Base-by-base conservation (phyloP, 805 yeast genomes). In the Helenozyma rhizophorensis region DNA sequence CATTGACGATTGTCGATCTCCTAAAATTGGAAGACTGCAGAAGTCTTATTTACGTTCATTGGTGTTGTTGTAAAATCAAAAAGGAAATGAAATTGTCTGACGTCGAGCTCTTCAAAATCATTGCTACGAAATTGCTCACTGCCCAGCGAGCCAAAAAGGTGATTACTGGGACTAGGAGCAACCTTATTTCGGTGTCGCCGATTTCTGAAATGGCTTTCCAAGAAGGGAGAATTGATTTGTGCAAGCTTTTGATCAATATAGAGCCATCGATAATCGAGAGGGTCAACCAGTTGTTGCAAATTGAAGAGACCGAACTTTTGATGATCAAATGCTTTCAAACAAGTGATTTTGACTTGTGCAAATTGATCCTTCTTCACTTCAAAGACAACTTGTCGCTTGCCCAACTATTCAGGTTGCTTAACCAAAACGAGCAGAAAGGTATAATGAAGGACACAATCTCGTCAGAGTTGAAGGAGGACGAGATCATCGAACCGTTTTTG, bases 21-120 rank as follows among this genome's bases (percentile, higher is more conserved):
- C 45, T 63, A 69, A 43, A 60, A 58, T 28, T 56, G 64, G 30
- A 78, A 74, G 27, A 63, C 13, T 45, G 51, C 24, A 51, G 45
- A 26, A 54, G 53, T 14, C 22, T 43, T 11, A 72, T 93, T 0
- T 83, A 81, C 48, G 66, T 76, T 2, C 72, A 80, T 42, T 93
- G 97, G 97, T 89, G 95, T 4, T 74, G 80, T 37, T 60, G 72
- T 21, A 83, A 85, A 50, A 76, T 89, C 15, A 70, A 68, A 36
- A 58, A 60, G 19, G 79, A 81, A 11, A 48, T 68, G 6, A 71
- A 69, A 18, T 43, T 69, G 36, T 67, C 72, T 1, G 97, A 90
- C 50, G 64, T 67, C 4, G 76, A 75, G 23, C 56, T 90, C 9
- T 72, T 77, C 26, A 51, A 64, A 14, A 46, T 60, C 1, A 64